A percentile compares a stretch with the other conserved stretches of the same genome.
phyloP scores from a whole-genome alignment of 2,329 filamentous ascomycete species.

The Bipolaris gigantea region DNA sequence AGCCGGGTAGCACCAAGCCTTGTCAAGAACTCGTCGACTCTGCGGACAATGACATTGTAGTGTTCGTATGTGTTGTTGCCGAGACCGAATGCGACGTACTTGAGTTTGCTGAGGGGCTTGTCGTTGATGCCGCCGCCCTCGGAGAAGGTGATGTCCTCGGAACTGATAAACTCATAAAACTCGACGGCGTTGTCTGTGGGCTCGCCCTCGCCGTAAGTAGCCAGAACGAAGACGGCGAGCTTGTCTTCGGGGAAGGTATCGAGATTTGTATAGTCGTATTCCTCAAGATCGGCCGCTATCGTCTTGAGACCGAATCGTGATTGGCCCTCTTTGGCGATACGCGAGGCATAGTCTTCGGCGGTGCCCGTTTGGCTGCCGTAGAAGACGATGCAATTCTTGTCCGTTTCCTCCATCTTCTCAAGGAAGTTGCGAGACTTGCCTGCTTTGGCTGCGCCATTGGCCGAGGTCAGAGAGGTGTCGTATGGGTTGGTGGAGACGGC shows the following conservation, averaged over 20 bases:
- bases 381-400: slow-evolving; percentile 98
- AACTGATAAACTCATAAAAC: slow-evolving; percentile 93
- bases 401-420: slow-evolving; percentile 92
- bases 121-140: slow-evolving; percentile 65
- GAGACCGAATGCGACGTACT: slow-evolving; percentile 92
- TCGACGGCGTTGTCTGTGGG: slow-evolving; percentile 98
- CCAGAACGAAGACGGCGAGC: slow-evolving; percentile 90
- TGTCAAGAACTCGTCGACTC: slow-evolving; percentile 77
- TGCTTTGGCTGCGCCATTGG: slow-evolving; percentile 67
- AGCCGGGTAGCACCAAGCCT: slow-evolving; percentile 84
- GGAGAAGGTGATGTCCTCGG: slow-evolving; percentile 80
- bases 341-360: slow-evolving; percentile 95
- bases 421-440: slow-evolving; percentile 89
- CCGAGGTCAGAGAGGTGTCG: slow-evolving; percentile 70
- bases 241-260: slow-evolving; percentile 88
- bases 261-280: slow-evolving; percentile 95
- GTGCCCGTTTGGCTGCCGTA: slow-evolving; percentile 98
- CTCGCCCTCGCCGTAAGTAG: slow-evolving; percentile 97
- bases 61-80: slow-evolving; percentile 99
- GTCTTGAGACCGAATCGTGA: slow-evolving; percentile 95
- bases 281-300: slow-evolving; percentile 97
- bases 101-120: slow-evolving; percentile 76
- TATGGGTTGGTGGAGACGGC: slow-evolving; percentile 86
- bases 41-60: slow-evolving; percentile 98
- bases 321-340: slow-evolving; percentile 95